These are phyloP conservation scores for Kodamaea neixiangensis DNA, from an alignment of 805 yeast genomes.

Conservation along the genomic window DNA sequence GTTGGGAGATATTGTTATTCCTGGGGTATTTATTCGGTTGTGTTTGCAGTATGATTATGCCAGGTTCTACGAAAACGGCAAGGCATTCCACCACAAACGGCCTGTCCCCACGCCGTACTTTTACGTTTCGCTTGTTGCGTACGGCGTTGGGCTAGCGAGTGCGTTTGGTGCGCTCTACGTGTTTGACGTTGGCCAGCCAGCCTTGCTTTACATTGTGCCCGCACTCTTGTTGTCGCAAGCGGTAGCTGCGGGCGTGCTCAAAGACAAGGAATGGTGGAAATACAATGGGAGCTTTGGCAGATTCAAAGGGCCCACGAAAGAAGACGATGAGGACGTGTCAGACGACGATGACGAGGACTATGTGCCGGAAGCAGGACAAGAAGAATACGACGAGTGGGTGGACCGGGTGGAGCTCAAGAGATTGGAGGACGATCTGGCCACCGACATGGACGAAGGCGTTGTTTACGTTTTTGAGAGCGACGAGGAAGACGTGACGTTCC, in stretches of 20 bases:
- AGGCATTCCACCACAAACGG: slow-evolving; percentile 41
- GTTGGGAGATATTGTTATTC: slow-evolving; percentile 65
- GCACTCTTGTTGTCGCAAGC: slow-evolving; percentile 32
- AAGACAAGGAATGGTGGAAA: slow-evolving; percentile 33
- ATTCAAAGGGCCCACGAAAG: slow-evolving; percentile 14
- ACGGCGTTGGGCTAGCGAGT: slow-evolving; percentile 44
- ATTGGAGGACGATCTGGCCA: slow-evolving; percentile 14
- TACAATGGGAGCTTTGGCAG: slow-evolving; percentile 22
- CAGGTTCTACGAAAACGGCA: slow-evolving; percentile 21
- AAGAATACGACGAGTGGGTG: slow-evolving; percentile 23
- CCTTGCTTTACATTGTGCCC: slow-evolving; percentile 65
- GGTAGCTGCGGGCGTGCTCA: slow-evolving; percentile 33
- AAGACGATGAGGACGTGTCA: slow-evolving; percentile 16
- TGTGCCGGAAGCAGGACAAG: slow-evolving; percentile 15
- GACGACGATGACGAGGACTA: slow-evolving; percentile 18
- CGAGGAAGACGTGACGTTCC: slow-evolving; percentile 14
- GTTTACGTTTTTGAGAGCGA: slow-evolving; percentile 18
- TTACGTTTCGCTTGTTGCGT: slow-evolving; percentile 45
- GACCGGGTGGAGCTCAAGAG: slow-evolving; percentile 19
- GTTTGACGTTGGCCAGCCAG: slow-evolving; percentile 61
- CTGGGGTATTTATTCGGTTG: slow-evolving; percentile 54
- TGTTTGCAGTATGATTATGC: slow-evolving; percentile 57
- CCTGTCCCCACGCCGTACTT: slow-evolving; percentile 49
- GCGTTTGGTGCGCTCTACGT: slow-evolving; percentile 44
- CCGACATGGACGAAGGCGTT: slow-evolving; percentile 15